Evolutionary conservation across 2,329 filamentous ascomycete genomes (phyloP).

Genomic region (Drechmeria coniospora): DNA sequence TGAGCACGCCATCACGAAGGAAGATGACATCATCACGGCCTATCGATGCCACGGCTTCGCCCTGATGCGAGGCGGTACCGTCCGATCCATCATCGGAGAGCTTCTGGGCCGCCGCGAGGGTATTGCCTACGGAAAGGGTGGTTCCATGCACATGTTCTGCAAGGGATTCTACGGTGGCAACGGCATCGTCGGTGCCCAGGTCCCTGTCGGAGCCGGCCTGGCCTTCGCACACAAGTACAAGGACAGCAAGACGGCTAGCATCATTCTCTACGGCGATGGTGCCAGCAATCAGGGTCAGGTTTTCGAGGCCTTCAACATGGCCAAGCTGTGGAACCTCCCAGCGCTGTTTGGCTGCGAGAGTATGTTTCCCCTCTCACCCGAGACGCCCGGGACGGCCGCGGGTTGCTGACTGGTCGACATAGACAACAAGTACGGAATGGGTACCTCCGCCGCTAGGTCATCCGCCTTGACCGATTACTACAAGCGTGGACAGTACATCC

Average conservation of each 20-base stretch:
- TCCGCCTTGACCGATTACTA: slow-evolving; percentile 98
- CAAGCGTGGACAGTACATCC: slow-evolving; percentile 99
- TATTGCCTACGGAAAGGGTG: slow-evolving; percentile 97
- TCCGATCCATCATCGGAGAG: slow-evolving; percentile 91
- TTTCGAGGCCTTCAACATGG: slow-evolving; percentile 99
- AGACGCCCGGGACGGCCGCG: not conserved
- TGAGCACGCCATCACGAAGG: slow-evolving; percentile 82
- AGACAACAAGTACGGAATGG: slow-evolving; percentile 99
- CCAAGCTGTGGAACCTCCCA: slow-evolving; percentile 95
- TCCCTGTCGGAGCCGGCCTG: slow-evolving; percentile 89
- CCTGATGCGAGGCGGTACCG: slow-evolving; percentile 81
- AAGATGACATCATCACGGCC: slow-evolving; percentile 90
- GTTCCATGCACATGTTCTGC: slow-evolving; percentile 99
- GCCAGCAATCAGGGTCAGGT: slow-evolving; percentile 98
- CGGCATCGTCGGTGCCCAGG: slow-evolving; percentile 97
- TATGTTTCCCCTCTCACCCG: slow-evolving; percentile 31
- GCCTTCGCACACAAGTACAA: slow-evolving; percentile 96
- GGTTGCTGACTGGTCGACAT: slow-evolving; percentile 4
- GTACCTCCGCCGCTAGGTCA: slow-evolving; percentile 84
- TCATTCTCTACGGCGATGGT: slow-evolving; percentile 94
- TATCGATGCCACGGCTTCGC: slow-evolving; percentile 99
- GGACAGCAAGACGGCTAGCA: slow-evolving; percentile 67
- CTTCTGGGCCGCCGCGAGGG: slow-evolving; percentile 87
- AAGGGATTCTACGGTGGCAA: slow-evolving; percentile 98
- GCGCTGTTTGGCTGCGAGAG: slow-evolving; percentile 96